Evolutionary conservation across 2,329 filamentous ascomycete species (phyloP).

Genomic region (Leptographium galeiforme): DNA sequence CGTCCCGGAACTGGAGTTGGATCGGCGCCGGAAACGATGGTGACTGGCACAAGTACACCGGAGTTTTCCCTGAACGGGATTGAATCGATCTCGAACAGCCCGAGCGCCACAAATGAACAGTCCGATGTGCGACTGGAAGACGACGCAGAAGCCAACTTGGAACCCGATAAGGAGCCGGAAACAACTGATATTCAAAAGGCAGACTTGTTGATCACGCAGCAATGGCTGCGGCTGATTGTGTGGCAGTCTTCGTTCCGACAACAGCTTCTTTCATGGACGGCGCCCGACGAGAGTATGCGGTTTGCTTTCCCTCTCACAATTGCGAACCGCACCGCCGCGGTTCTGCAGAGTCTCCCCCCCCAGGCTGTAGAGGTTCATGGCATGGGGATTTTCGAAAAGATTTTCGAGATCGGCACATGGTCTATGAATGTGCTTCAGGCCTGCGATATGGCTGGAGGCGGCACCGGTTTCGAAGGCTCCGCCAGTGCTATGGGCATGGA

Average conservation of each 20-base stretch:
- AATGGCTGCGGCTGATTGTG: conserved; percentile 58
- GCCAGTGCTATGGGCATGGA: conserved; percentile 17
- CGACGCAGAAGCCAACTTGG: not conserved
- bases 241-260: conserved; percentile 59
- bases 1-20: not conserved
- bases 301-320: conserved; percentile 50
- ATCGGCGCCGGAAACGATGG: not conserved
- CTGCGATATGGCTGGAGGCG: conserved; percentile 16
- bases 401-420: conserved; percentile 33
- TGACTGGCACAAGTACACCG: conserved; percentile 3
- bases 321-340: conserved; percentile 40
- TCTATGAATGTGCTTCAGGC: conserved; percentile 28
- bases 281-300: conserved; percentile 44
- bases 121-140: not conserved
- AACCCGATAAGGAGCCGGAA: conserved; percentile 10
- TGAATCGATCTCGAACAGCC: not conserved
- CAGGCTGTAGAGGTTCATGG: conserved; percentile 31
- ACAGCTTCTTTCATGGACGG: conserved; percentile 45
- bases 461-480: conserved; percentile 4
- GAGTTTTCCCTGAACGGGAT: conserved; percentile 15
- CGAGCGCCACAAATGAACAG: not conserved
- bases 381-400: conserved; percentile 36
- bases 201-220: conserved; percentile 55
- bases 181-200: conserved; percentile 53
- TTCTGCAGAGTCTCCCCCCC: conserved; percentile 26